Percentiles rank a stretch among this genome's conserved stretches.
Conservation (phyloP, 371 early-diverging fungal genomes). For the Mortierella sp. region DNA sequence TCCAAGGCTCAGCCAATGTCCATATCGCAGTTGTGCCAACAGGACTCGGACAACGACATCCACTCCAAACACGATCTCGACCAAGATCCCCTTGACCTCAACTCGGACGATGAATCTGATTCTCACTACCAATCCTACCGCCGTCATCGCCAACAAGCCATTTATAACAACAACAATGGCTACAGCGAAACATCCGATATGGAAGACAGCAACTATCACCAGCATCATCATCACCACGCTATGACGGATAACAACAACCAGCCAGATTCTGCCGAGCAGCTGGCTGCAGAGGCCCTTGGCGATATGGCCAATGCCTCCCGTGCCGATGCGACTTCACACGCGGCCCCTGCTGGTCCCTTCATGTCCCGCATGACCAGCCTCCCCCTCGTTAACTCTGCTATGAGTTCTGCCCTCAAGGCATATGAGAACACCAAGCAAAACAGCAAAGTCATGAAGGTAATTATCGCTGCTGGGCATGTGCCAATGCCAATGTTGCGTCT, state of each 20-base stretch:
- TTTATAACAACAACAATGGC: neutral
- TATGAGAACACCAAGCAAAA: constrained; percentile 85
- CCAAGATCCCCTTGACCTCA: constrained; percentile 35
- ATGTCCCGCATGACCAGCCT: constrained; percentile 82
- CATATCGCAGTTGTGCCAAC: constrained; percentile 50
- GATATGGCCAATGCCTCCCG: constrained; percentile 64
- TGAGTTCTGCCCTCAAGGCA: constrained; percentile 80
- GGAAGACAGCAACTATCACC: constrained; percentile 22
- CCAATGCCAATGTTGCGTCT: neutral
- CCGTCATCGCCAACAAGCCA: constrained; percentile 1
- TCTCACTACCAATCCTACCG: constrained; percentile 13
- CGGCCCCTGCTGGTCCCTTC: constrained; percentile 61
- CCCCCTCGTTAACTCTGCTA: constrained; percentile 87
- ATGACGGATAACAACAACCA: constrained; percentile 20
- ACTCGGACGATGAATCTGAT: constrained; percentile 18
- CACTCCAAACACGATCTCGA: constrained; percentile 32
- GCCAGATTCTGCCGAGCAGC: constrained; percentile 69
- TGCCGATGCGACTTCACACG: constrained; percentile 1
- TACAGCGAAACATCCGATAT: constrained; percentile 25
- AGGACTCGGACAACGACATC: constrained; percentile 32
- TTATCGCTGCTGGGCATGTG: neutral
- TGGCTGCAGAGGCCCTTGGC: constrained; percentile 79
- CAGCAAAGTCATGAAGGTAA: constrained; percentile 77
- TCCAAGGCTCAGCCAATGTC: constrained; percentile 57
- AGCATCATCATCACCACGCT: constrained; percentile 10